These are phyloP conservation scores for Fusarium pseudocircinatum DNA, from an alignment of 2,329 filamentous ascomycete genomes.

Conservation along the genomic window DNA sequence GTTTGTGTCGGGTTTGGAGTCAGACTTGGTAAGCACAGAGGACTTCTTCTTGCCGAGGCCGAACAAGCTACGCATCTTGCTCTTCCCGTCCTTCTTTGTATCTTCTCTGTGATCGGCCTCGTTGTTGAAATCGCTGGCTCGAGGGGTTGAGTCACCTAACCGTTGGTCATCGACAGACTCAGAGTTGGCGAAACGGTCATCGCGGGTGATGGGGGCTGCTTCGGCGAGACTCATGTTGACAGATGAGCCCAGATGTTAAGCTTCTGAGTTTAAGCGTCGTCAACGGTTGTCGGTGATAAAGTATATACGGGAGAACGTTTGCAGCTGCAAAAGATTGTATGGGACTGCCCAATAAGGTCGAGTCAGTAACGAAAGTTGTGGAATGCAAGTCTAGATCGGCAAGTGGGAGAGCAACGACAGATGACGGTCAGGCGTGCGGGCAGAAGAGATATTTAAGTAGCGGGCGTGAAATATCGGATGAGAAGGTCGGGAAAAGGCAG, in stretches of 20 bases:
- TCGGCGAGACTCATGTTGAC: constrained; percentile 46
- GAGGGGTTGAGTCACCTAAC: constrained; percentile 47
- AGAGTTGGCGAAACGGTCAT: constrained; percentile 31
- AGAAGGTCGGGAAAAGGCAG: not conserved
- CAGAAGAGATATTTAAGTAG: constrained; percentile 1
- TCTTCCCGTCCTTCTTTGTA: constrained; percentile 44
- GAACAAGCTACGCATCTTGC: constrained; percentile 67
- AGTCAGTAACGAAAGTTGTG: constrained; percentile 27
- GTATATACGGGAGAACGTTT: not conserved
- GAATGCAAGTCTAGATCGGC: constrained; percentile 25
- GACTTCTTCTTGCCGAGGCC: constrained; percentile 70
- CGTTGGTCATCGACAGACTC: constrained; percentile 41
- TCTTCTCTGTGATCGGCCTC: constrained; percentile 27
- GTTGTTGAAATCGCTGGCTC: constrained; percentile 57
- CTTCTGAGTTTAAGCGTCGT: not conserved
- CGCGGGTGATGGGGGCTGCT: constrained; percentile 35
- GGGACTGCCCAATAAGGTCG: constrained; percentile 14
- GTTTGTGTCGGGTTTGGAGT: constrained; percentile 18
- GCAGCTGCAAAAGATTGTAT: constrained; percentile 6
- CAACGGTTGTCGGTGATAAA: not conserved
- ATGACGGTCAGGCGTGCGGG: not conserved
- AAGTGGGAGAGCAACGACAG: constrained; percentile 28
- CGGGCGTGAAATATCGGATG: not conserved
- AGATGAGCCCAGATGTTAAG: not conserved
- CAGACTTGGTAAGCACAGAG: constrained; percentile 22